These are phyloP conservation scores for Nannizziopsis arthrosporioides DNA, from an alignment of 2,329 filamentous ascomycete species.

Conservation along the genomic window DNA sequence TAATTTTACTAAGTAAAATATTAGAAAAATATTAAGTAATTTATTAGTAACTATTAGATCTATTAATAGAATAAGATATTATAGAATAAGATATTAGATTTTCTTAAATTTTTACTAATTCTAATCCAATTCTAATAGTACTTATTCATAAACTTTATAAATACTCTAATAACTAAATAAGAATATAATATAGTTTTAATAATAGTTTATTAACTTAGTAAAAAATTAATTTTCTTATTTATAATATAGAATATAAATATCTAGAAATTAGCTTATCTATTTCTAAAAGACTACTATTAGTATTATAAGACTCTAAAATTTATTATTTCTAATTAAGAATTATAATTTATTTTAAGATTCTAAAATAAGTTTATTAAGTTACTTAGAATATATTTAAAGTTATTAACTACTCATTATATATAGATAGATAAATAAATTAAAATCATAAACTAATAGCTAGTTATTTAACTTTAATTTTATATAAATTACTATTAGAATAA, in stretches of 20 bases:
- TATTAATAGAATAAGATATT: background rate
- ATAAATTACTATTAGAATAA: background rate
- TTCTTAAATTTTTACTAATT: background rate
- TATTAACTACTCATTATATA: too few relatives aligned
- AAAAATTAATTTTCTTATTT: background rate
- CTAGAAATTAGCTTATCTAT: background rate
- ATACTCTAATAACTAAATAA: background rate
- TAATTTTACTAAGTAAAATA: background rate
- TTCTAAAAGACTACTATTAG: background rate
- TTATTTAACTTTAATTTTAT: background rate
- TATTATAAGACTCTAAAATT: background rate
- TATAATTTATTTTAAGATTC: background rate
- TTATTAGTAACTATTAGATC: background rate
- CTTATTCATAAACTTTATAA: slow-evolving; percentile 1
- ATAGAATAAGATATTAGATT: background rate
- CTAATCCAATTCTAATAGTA: background rate
- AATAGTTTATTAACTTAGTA: background rate
- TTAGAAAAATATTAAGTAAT: background rate
- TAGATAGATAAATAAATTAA: background rate
- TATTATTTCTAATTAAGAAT: background rate
- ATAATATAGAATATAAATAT: background rate
- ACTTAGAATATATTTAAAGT: background rate
- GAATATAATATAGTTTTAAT: background rate
- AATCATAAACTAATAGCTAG: background rate
- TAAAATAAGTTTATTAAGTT: background rate